Percentiles rank a stretch among this genome's conserved stretches.
phyloP scores from a whole-genome alignment of 148 eudicot species.

The Diospyros kaki region DNA sequence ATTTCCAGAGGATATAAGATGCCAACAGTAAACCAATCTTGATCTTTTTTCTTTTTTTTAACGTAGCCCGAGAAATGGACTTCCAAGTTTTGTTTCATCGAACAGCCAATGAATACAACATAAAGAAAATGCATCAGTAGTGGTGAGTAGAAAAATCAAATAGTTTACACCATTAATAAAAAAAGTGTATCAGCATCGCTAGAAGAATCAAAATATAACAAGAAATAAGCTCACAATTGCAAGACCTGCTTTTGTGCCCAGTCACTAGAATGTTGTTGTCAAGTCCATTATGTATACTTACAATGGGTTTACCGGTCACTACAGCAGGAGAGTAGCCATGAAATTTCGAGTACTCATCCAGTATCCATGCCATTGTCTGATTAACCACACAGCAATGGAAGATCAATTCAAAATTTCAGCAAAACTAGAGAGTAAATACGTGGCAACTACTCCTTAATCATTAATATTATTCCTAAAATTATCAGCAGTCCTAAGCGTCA shows the following conservation, averaged over 20 bases:
- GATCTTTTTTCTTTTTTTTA: not conserved
- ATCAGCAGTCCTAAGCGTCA: not conserved
- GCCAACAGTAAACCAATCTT: not conserved
- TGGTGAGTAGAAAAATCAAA: not conserved
- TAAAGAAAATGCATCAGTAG: too few relatives aligned
- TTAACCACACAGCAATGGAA: constrained; percentile 7
- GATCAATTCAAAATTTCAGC: not conserved
- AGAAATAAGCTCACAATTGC: not conserved
- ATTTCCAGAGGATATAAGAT: not conserved
- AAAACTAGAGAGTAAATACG: not conserved
- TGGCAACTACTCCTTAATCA: not conserved
- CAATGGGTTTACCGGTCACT: constrained; percentile 97
- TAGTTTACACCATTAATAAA: not conserved
- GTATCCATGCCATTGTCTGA: constrained; percentile 99
- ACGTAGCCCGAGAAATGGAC: not conserved
- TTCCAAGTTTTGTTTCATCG: not conserved
- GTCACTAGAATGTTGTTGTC: not conserved
- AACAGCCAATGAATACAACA: not conserved
- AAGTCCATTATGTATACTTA: constrained; percentile 35
- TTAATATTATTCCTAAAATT: not conserved
- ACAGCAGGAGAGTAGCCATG: constrained; percentile 98
- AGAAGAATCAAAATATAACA: not conserved
- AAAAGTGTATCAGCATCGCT: not conserved
- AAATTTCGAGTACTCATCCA: constrained; percentile 96
- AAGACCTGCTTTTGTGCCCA: not conserved